Percentiles rank a stretch among this genome's conserved stretches.
Conservation (phyloP, 1,284 basidiomycete genomes). For the Wallemia mellicola region DNA sequence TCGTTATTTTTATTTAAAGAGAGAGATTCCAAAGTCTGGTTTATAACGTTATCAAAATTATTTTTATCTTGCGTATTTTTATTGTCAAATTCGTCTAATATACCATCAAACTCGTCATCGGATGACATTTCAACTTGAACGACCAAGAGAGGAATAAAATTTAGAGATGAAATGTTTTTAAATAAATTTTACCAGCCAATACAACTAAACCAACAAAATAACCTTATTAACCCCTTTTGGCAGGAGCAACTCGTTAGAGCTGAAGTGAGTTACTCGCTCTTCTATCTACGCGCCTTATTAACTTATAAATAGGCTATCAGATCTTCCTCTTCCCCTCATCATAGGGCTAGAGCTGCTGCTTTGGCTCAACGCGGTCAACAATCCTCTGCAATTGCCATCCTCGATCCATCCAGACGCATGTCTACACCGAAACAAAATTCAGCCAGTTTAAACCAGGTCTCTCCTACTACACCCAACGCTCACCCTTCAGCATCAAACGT, state of each 20-base stretch:
- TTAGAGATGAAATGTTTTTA: not conserved
- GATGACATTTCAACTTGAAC: not conserved
- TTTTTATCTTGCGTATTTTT: not conserved
- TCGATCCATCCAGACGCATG: slow-evolving; percentile 14
- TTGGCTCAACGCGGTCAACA: slow-evolving; percentile 22
- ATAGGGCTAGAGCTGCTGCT: slow-evolving; percentile 25
- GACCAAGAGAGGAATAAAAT: not conserved
- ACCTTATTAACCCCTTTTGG: slow-evolving; percentile 9
- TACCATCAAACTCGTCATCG: not conserved
- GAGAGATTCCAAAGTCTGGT: not conserved
- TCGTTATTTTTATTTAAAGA: slow-evolving; percentile 9
- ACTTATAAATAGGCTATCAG: slow-evolving; percentile 18
- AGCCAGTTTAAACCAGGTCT: slow-evolving; percentile 6
- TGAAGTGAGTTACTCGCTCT: slow-evolving; percentile 1
- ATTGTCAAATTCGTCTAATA: not conserved
- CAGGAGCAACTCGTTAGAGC: slow-evolving; percentile 15
- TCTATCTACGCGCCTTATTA: slow-evolving; percentile 4
- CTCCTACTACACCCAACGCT: slow-evolving; percentile 12
- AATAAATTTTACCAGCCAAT: not conserved
- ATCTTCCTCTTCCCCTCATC: slow-evolving; percentile 22
- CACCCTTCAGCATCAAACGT: slow-evolving; percentile 7
- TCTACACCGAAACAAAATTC: slow-evolving; percentile 4
- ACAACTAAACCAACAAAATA: not conserved
- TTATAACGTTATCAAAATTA: not conserved
- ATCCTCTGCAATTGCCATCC: slow-evolving; percentile 19